Percentiles rank a stretch among this genome's conserved stretches.
Conservation (phyloP, 371 early-diverging fungal genomes). For the Lichtheimia ornata region DNA sequence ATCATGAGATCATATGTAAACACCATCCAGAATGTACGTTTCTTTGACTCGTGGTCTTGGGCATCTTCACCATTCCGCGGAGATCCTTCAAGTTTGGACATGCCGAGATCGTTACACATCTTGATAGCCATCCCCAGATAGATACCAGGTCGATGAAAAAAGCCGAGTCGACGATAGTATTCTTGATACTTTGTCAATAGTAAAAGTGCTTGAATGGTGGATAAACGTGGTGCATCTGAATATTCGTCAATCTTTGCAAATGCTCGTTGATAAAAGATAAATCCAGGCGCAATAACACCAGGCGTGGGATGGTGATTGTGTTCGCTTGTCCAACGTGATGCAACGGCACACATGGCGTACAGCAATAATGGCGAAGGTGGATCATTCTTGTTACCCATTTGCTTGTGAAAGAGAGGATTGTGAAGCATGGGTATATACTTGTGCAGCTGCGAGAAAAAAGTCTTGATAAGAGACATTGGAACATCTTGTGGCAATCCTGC, state of each 20-base stretch:
- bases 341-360: constrained; percentile 62
- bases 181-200: constrained; percentile 73
- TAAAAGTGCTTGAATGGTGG: constrained; percentile 71
- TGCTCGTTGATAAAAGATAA: constrained; percentile 40
- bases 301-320: constrained; percentile 20
- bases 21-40: constrained; percentile 45
- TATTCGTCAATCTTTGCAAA: constrained; percentile 64
- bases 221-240: constrained; percentile 65
- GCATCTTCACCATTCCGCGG: constrained; percentile 22
- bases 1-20: constrained; percentile 44
- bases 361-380: constrained; percentile 56
- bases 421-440: constrained; percentile 64
- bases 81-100: constrained; percentile 45
- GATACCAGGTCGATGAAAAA: constrained; percentile 36
- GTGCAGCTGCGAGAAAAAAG: constrained; percentile 59
- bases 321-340: constrained; percentile 47
- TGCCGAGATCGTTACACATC: constrained; percentile 76
- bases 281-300: constrained; percentile 26
- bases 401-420: constrained; percentile 52
- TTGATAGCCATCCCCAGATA: constrained; percentile 63
- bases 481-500: constrained; percentile 14
- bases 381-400: constrained; percentile 40
- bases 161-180: constrained; percentile 43
- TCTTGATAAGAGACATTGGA: constrained; percentile 27
- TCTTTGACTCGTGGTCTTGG: constrained; percentile 31